Base-by-base conservation (phyloP, 257 asterid genomes). In the Schizonepeta tenuifolia region DNA sequence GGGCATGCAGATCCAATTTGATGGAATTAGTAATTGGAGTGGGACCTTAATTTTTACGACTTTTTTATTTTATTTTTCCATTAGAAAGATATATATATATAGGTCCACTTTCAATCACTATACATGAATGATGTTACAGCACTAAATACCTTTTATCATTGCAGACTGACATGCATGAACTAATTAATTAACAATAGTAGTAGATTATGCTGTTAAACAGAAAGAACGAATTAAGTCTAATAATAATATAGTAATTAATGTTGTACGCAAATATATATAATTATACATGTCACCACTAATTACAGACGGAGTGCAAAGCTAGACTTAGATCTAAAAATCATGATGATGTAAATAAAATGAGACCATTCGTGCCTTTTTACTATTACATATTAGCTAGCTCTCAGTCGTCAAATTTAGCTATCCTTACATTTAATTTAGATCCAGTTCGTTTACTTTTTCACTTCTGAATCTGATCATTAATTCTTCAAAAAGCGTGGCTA, bases 81-180 rank as follows among this genome's bases (percentile, higher is more conserved):
- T 33, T 21, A 56, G 6, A 65, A 65, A 77, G 18, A 31, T n/a
- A n/a, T n/a, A n/a, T n/a, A n/a, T n/a, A n/a, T n/a, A n/a, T 31
- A 40, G 75, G 82, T 38, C 75, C 67, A 78, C 78, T 72, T 31
- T 59, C 74, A 65, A 50, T 54, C 57, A 78, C 61, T 72, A 41
- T 13, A 51, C 14, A 73, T 60, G 54, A 60, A 49, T 72, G 82
- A 78, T 72, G 82, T 73, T 72, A 73, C 82, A 41, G 57, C 82
- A 78, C 82, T 72, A 65, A 18, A 41, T 5, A 24, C 49, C 56
- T 71, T 77, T 72, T 57, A 43, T 49, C 43, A 17, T 65, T 76
- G 54, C 69, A 54, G 10, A 26, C 28, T 28, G 17, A 69, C 33
- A 51, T 38, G 13, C 4, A 49, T 40, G 36, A 31, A 28, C 33